Evolutionary conservation across 495 filamentous ascomycete species (phyloP), one percentile per base, ranked within the genome.

Genomic region (Aspergillus kassunensis): DNA sequence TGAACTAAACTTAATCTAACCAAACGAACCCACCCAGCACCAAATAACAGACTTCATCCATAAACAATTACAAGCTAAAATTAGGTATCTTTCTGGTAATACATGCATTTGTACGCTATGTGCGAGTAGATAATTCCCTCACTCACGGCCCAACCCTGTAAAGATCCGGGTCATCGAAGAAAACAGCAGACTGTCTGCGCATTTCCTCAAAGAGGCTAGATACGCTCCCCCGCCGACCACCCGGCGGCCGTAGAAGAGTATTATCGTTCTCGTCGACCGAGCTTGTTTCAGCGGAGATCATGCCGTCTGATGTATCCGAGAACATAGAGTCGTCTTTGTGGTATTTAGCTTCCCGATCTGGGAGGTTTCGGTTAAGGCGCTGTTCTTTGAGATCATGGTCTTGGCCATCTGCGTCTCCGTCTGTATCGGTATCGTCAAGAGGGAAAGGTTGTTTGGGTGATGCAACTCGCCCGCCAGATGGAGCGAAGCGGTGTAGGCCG

Each of bases 401-500:
- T n/a, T n/a, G n/a, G n/a, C n/a, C n/a, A n/a, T n/a, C n/a, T n/a
- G n/a, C n/a, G n/a, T n/a, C n/a, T 19, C 46, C 27, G 23, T 49
- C 25, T 25, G 59, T 23, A 27, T 24, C 21, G 9, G 9, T 16
- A 29, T 51, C 34, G 12, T 43, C 58, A 7, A 55, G 50, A 18
- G 55, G 44, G 40, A 40, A 43, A 10, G 42, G 21, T 51, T 51
- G 39, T 57, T 48, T 36, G 60, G 67, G 40, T 56, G 66, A 64
- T 9, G 58, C 34, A 7, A 57, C 56, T 16, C 63, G 62, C 1
- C 54, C 64, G 15, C 64, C 66, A 11, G 58, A 55, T 2, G 56
- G 18, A 12, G 64, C 72, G 54, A 73, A 81, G 59, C 81, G 75
- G 23, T 81, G 68, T 10, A 93, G 68, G 1, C 91, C 92, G 55